Conservation (phyloP, 1,284 basidiomycete species). For the Lignosus rhinocerotis region DNA sequence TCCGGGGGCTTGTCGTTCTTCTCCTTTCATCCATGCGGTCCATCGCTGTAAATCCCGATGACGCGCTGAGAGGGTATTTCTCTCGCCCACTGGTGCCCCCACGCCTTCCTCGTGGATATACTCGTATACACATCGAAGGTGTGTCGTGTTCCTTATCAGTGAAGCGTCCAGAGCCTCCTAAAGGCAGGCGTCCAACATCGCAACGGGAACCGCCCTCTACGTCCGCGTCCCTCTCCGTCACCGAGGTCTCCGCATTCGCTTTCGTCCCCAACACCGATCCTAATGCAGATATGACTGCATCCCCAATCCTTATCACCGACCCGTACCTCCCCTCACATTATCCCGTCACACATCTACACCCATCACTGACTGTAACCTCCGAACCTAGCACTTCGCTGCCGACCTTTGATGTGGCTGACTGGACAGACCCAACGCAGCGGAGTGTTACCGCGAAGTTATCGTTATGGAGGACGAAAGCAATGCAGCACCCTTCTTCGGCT, state of each 20-base stretch:
- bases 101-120: slow-evolving; percentile 46
- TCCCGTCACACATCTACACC: slow-evolving; percentile 41
- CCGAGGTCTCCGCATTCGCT: slow-evolving; percentile 56
- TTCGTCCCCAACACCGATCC: slow-evolving; percentile 33
- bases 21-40: slow-evolving; percentile 39
- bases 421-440: slow-evolving; percentile 50
- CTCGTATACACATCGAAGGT: slow-evolving; percentile 59
- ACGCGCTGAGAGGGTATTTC: slow-evolving; percentile 47
- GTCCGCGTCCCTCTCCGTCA: slow-evolving; percentile 35
- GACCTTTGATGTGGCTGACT: slow-evolving; percentile 58
- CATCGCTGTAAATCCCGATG: slow-evolving; percentile 4
- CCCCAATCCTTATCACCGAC: slow-evolving; percentile 68
- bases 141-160: slow-evolving; percentile 40
- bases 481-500: slow-evolving; percentile 13
- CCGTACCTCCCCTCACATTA: slow-evolving; percentile 55
- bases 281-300: slow-evolving; percentile 34
- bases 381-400: slow-evolving; percentile 41
- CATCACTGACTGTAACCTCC: slow-evolving; percentile 28
- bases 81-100: slow-evolving; percentile 57
- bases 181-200: slow-evolving; percentile 6
- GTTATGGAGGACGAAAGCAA: slow-evolving; percentile 54
- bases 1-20: slow-evolving; percentile 54
- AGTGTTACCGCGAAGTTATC: slow-evolving; percentile 54
- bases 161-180: slow-evolving; percentile 5
- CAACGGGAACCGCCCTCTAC: slow-evolving; percentile 14